These are phyloP conservation scores for Verticillium dahliae DNA, from an alignment of 2,329 filamentous ascomycete species.

Conservation along the genomic window DNA sequence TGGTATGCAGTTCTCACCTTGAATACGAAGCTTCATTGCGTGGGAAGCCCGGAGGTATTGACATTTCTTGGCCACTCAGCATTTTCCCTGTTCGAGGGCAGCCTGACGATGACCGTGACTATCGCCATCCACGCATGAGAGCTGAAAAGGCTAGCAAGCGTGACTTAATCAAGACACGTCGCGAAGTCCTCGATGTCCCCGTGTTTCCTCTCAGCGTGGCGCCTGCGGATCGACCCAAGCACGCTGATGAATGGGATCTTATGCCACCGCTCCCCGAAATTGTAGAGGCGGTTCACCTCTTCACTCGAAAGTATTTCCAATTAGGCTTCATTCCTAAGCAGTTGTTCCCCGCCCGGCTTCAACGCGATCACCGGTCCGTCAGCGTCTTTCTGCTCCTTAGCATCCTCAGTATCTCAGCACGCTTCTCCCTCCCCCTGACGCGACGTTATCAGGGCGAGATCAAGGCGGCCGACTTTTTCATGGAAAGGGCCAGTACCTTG, in stretches of 20 bases:
- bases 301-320: slow-evolving; percentile 51
- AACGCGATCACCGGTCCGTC: slow-evolving; percentile 37
- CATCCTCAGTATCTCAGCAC: slow-evolving; percentile 50
- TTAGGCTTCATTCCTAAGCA: slow-evolving; percentile 52
- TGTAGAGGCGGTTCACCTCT: slow-evolving; percentile 45
- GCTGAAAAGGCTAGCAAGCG: slow-evolving; percentile 37
- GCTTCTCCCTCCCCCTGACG: slow-evolving; percentile 42
- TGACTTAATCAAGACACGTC: slow-evolving; percentile 27
- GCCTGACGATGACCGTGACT: slow-evolving; percentile 47
- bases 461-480: slow-evolving; percentile 46
- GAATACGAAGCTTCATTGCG: neutral
- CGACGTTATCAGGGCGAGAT: slow-evolving; percentile 43
- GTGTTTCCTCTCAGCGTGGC: slow-evolving; percentile 8
- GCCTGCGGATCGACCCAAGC: slow-evolving; percentile 13
- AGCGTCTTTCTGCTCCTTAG: slow-evolving; percentile 48
- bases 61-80: slow-evolving; percentile 21
- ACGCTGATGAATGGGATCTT: slow-evolving; percentile 38
- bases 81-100: slow-evolving; percentile 46
- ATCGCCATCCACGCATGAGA: slow-evolving; percentile 47
- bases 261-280: slow-evolving; percentile 43
- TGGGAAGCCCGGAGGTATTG: neutral
- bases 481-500: slow-evolving; percentile 40
- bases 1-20: slow-evolving; percentile 32
- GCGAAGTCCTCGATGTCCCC: slow-evolving; percentile 23
- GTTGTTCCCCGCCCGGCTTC: slow-evolving; percentile 40